Evolutionary conservation across 2,329 filamentous ascomycete genomes (phyloP), one percentile per base, ranked within the genome.

Genomic region (Penicillium vulpinum): DNA sequence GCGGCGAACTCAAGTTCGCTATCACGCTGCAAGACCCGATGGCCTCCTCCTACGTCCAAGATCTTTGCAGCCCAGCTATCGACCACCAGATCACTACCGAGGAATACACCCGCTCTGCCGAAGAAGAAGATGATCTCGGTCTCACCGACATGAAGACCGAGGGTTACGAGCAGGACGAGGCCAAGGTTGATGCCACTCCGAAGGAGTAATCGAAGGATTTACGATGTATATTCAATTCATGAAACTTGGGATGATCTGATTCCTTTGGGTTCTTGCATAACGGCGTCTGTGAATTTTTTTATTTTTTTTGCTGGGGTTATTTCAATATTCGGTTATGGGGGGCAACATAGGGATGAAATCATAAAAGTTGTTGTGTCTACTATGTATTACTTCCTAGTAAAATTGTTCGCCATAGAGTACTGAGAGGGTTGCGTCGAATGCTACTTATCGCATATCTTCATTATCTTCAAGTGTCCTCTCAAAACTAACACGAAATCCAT

Each of bases 121-220:
- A 97, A 73, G 94, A 99, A 71, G 91, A 96, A 76, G 94, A 99
- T 69, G 91, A 97, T 57, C 79, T 99, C 11, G 94, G 94, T 0
- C 78, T 99, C 62, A 86, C 80, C 57, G 94, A 99, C 70, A 99
- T 99, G 87, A 94, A 93, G 82, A 86, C 87, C 0, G 92, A 97
- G 73, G 87, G 86, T 0, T 97, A 99, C 70, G 88, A 88, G 73
- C 80, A 86, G 51, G 83, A 85, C 60, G 63, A 52, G 8, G 57
- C 67, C 43, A 60, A 66, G 26, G 55, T 21, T 3, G 41, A 36
- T 8, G 21, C 38, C 26, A 8, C 51, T 22, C 39, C 66, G 53
- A 57, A 62, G 35, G 64, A 72, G 55, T 60, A 71, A 59, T 62
- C n/a, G 15, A 54, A 57, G 57, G 66, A 57, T 60, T 47, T 48